These are phyloP conservation scores for Neurospora cerealis DNA, from an alignment of 495 filamentous ascomycete genomes.

Conservation along the genomic window DNA sequence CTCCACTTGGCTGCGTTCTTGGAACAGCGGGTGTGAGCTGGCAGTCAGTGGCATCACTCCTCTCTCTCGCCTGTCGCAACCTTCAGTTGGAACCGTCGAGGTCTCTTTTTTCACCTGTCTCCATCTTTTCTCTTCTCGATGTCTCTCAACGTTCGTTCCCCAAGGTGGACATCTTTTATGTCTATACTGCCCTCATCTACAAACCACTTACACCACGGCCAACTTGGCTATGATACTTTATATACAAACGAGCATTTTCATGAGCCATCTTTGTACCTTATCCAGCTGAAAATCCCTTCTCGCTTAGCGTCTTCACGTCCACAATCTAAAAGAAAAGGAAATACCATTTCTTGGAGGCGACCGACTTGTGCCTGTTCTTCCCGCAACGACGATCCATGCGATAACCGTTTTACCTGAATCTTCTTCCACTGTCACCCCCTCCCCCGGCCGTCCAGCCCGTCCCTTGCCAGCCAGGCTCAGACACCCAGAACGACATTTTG, in stretches of 20 bases:
- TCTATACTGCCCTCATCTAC: neutral
- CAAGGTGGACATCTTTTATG: neutral
- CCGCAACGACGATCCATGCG: neutral
- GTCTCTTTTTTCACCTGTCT: conserved; percentile 5
- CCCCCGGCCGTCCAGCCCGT: neutral
- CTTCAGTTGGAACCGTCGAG: neutral
- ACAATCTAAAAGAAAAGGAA: neutral
- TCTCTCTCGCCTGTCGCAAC: conserved; percentile 11
- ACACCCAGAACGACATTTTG: neutral
- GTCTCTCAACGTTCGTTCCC: neutral
- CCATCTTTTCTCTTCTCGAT: conserved; percentile 1
- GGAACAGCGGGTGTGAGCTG: conserved; percentile 26
- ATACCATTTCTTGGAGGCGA: neutral
- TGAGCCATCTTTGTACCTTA: neutral
- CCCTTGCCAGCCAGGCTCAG: neutral
- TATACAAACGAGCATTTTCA: neutral
- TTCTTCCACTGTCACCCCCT: neutral
- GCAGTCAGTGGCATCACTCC: conserved; percentile 12
- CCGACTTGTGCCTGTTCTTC: neutral
- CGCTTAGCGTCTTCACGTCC: neutral
- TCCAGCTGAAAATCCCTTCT: neutral
- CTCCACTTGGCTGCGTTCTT: conserved; percentile 20
- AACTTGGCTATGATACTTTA: neutral
- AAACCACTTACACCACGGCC: neutral
- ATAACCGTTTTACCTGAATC: neutral